These are phyloP conservation scores for Eucalyptus sp. DNA, from an alignment of 345 rosid species.

Conservation along the genomic window DNA sequence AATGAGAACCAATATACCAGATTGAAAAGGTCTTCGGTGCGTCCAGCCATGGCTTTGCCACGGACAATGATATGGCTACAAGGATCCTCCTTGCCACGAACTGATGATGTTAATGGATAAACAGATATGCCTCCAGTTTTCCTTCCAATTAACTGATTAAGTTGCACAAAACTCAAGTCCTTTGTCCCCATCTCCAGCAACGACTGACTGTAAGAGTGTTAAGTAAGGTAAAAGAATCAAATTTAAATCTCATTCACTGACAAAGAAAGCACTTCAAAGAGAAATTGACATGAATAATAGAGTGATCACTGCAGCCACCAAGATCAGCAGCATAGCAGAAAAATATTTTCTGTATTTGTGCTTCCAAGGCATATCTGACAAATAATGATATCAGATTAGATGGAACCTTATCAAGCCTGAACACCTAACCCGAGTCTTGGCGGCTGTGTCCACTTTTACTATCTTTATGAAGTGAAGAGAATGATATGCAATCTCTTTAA, in stretches of 20 bases:
- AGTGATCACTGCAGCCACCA: background rate
- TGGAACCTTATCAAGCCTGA: background rate
- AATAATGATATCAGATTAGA: background rate
- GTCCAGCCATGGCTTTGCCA: conserved; percentile 95
- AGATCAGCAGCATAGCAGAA: background rate
- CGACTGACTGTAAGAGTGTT: conserved; percentile 55
- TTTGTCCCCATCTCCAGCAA: conserved; percentile 97
- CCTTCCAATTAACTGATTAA: conserved; percentile 96
- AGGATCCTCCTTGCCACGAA: conserved; percentile 67
- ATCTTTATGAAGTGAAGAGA: background rate
- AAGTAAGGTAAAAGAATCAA: background rate
- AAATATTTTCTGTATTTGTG: background rate
- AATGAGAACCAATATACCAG: conserved; percentile 35
- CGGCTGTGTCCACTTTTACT: background rate
- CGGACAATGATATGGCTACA: conserved; percentile 76
- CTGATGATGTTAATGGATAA: conserved; percentile 84
- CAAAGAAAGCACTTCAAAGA: background rate
- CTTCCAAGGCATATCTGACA: background rate
- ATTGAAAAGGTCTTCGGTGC: conserved; percentile 79
- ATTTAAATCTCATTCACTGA: background rate
- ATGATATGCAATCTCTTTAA: background rate
- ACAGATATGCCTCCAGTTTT: conserved; percentile 98
- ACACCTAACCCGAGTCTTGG: background rate
- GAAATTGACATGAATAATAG: background rate
- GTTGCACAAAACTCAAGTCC: conserved; percentile 86